These are phyloP conservation scores for Lodderomyces parapsilosis DNA, from an alignment of 1,139 yeast genomes.

Conservation along the genomic window DNA sequence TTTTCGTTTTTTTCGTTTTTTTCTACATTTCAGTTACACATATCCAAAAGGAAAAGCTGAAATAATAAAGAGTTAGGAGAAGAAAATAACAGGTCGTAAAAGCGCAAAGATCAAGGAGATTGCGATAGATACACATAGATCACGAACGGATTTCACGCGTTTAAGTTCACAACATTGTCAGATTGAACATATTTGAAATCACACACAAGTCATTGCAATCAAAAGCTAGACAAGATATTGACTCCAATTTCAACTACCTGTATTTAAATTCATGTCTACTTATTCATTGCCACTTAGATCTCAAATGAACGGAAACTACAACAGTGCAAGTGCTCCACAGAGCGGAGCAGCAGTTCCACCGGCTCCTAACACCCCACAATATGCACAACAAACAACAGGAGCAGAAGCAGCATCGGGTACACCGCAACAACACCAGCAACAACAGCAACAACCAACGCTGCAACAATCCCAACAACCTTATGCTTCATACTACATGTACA, in stretches of 20 bases:
- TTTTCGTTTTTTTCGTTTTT: too few relatives aligned
- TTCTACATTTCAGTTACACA: neutral
- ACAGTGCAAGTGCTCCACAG: neutral
- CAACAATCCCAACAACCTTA: constrained; percentile 17
- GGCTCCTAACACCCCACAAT: neutral
- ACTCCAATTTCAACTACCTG: neutral
- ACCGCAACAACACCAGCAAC: constrained; percentile 12
- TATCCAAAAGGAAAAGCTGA: neutral
- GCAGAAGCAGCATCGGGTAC: constrained; percentile 3
- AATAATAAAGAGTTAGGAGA: too few relatives aligned
- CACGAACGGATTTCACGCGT: too few relatives aligned
- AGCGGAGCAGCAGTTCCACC: neutral
- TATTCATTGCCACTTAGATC: constrained; percentile 12
- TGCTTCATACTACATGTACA: constrained; percentile 23
- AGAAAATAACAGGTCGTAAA: neutral
- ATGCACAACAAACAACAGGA: neutral
- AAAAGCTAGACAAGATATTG: neutral
- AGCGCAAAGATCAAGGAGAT: neutral
- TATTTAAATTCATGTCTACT: constrained; percentile 12
- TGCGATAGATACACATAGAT: too few relatives aligned
- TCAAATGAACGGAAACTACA: constrained; percentile 18
- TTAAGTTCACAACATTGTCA: too few relatives aligned
- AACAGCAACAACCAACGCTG: constrained; percentile 10
- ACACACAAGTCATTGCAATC: neutral
- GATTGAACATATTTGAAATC: neutral